Evolutionary conservation across 257 asterid genomes (phyloP), one percentile per base, ranked within the genome.

Genomic region (Solanum habrochaites): DNA sequence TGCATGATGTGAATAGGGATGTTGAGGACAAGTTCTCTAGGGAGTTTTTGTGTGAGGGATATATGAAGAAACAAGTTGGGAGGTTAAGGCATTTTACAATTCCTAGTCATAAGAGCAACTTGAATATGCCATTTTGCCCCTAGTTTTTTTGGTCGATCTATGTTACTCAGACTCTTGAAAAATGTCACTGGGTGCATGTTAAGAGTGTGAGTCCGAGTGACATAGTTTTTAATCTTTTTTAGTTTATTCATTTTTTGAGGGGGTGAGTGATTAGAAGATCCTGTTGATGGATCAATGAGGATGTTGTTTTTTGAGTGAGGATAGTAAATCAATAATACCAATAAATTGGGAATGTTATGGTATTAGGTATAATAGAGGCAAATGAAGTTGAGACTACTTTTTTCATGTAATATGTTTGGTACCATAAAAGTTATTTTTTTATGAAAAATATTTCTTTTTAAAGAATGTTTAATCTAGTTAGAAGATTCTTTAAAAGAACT

Each of bases 1-100:
- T 96, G 87, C 99, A 96, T 85, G 98, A 96, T 91, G 98, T 95
- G 88, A 95, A 95, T 89, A 93, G 98, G 91, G 94, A 90, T 88
- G 92, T 95, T 88, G 98, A 96, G 91, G 94, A 96, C 88, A 92
- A 87, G 66, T 95, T 93, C 32, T 96, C 98, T 0, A 91, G 20
- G 89, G 96, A 92, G 56, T 93, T 94, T 78, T 88, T 96, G 11
- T 96, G 99, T 82, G 94, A 95, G 67, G 97, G 93, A 14, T 95
- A 95, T 35, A 90, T 96, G 95, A 94, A 90, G 94, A 93, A 90
- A 83, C 97, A 95, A 88, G 95, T 92, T 8, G 99, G 98, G 86
- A 93, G 97, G 84, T 72, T 95, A 12, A 93, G 99, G 92, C 99
- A 96, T 60, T 96, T 96, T 90, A 89, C 88, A 56, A 88, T 96